These are phyloP conservation scores for Marchantia paleacea DNA, from an alignment of 225 moss, liverwort and hornwort genomes.

Conservation along the genomic window DNA sequence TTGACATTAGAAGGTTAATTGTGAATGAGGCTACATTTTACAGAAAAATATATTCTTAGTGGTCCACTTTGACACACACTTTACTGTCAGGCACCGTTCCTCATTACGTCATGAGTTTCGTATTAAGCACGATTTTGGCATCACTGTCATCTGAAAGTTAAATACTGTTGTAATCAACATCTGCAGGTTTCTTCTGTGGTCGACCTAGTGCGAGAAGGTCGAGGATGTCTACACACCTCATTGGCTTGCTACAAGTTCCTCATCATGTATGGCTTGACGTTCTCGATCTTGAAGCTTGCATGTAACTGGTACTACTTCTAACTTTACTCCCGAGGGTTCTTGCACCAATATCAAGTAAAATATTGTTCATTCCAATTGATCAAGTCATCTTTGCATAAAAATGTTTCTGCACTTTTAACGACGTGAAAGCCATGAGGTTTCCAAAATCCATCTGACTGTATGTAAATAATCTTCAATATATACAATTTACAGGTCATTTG, in stretches of 20 bases:
- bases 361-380: neutral
- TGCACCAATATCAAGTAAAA: neutral
- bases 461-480: neutral
- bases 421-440: too few species aligned
- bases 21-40: neutral
- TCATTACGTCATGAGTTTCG: neutral
- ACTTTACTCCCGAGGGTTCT: too few species aligned
- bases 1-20: neutral
- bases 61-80: too few species aligned
- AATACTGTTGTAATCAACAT: neutral
- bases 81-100: too few species aligned
- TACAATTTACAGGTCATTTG: neutral
- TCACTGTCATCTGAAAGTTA: neutral
- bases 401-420: too few species aligned
- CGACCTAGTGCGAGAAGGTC: constrained; percentile 62
- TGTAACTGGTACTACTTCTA: constrained; percentile 40
- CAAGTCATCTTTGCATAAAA: neutral
- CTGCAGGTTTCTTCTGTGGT: constrained; percentile 54
- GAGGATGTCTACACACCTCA: constrained; percentile 71
- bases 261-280: constrained; percentile 69
- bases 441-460: neutral
- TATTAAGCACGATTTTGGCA: neutral
- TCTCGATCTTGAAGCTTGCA: constrained; percentile 58
- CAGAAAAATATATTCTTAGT: too few species aligned
- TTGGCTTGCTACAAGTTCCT: constrained; percentile 80